A percentile compares a stretch with the other conserved stretches of the same genome.
phyloP scores from a whole-genome alignment of 2,329 filamentous ascomycete species.

The Colletotrichum sp. region DNA sequence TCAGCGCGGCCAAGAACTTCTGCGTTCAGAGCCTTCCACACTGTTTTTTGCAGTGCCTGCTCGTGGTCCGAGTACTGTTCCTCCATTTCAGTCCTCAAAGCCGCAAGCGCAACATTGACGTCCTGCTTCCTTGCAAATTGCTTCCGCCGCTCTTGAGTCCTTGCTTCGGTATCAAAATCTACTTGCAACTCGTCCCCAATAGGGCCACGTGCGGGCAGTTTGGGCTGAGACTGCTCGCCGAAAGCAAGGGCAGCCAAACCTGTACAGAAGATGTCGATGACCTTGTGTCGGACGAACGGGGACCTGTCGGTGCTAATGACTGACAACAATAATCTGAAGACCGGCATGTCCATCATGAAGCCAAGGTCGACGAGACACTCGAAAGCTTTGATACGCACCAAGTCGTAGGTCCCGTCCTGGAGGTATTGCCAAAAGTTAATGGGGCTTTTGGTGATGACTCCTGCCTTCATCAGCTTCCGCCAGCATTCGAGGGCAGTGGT shows the following conservation, averaged over 20 bases:
- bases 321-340: conserved; percentile 63
- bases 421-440: conserved; percentile 68
- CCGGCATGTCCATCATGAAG: conserved; percentile 57
- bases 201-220: conserved; percentile 16
- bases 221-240: conserved; percentile 59
- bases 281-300: conserved; percentile 64
- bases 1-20: conserved; percentile 43
- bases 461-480: conserved; percentile 66
- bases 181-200: conserved; percentile 38
- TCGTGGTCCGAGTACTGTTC: conserved; percentile 43
- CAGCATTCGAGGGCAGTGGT: conserved; percentile 67
- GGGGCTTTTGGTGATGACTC: conserved; percentile 59
- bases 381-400: conserved; percentile 70
- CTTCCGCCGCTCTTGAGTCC: conserved; percentile 65
- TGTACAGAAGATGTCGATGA: conserved; percentile 63
- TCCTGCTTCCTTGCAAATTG: conserved; percentile 71
- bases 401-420: conserved; percentile 66
- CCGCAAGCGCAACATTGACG: conserved; percentile 57
- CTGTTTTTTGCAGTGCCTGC: conserved; percentile 43
- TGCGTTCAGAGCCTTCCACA: conserved; percentile 49
- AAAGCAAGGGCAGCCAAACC: conserved; percentile 69
- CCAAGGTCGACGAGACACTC: conserved; percentile 70
- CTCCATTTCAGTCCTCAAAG: conserved; percentile 48
- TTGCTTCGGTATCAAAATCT: conserved; percentile 38
- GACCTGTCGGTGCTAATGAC: conserved; percentile 67